A percentile compares a stretch with the other conserved stretches of the same genome.
phyloP scores from a whole-genome alignment of 2,329 filamentous ascomycete species.

The Pyricularia pennisetigena region DNA sequence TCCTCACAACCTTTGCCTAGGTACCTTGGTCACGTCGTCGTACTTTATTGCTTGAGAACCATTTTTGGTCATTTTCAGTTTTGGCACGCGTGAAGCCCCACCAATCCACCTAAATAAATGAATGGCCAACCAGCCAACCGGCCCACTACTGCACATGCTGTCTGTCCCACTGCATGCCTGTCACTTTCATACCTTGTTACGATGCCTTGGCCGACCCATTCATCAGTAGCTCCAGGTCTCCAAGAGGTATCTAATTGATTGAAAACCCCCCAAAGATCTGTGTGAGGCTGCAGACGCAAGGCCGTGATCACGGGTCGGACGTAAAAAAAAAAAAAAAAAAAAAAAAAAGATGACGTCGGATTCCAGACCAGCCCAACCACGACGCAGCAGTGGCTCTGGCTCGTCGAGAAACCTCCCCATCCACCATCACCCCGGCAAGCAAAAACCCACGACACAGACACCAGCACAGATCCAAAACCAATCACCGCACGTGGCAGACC shows the following conservation, averaged over 20 bases:
- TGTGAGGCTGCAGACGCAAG: not conserved
- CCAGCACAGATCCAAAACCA: conserved; percentile 28
- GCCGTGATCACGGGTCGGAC: not conserved
- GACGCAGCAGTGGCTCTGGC: conserved; percentile 26
- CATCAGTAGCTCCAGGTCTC: not conserved
- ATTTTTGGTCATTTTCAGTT: not conserved
- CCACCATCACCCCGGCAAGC: conserved; percentile 28
- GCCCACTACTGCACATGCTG: not conserved
- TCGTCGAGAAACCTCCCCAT: conserved; percentile 25
- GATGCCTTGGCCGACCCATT: not conserved
- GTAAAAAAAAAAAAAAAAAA: not conserved
- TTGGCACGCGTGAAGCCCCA: not conserved
- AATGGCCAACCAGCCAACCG: not conserved
- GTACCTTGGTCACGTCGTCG: no score
- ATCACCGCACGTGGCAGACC: conserved; percentile 59
- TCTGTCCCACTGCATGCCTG: not conserved
- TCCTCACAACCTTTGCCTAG: no score
- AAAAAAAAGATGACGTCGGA: conserved; percentile 17
- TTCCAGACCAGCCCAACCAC: conserved; percentile 17
- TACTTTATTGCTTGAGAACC: no score
- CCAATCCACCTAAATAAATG: not conserved
- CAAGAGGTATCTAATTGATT: not conserved
- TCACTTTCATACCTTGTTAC: not conserved
- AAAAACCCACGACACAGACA: conserved; percentile 16
- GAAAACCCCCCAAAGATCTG: not conserved